Evolutionary conservation across 2,329 filamentous ascomycete genomes (phyloP), one percentile per base, ranked within the genome.

Genomic region (Colletotrichum cordylinicola): DNA sequence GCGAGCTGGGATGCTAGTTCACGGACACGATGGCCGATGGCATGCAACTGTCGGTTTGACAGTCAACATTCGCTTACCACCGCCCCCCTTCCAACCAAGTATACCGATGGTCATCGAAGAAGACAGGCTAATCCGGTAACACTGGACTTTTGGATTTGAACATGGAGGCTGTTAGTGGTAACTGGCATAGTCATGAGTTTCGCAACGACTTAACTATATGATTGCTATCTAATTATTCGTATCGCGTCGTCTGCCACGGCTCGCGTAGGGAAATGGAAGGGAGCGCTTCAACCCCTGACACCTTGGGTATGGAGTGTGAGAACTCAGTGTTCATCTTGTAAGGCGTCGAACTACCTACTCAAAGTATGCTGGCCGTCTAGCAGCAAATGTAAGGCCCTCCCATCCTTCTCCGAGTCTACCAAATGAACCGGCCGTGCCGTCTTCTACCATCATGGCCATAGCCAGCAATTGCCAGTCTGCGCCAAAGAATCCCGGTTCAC

Each of bases 291-390:
- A 69, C 31, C 73, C 73, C 56, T 24, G 64, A 69, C 39, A 74
- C 70, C 64, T 60, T 64, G 62, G 12, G 10, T 68, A 15, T 37
- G 69, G 43, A 72, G 64, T 68, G 68, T 52, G 58, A 74, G 58
- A 58, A 73, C 70, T 75, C 64, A 68, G 64, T 75, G 73, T 75
- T 75, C 70, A 75, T 75, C 64, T 75, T 74, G 73, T 75, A 74
- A 73, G 73, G 73, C 73, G 56, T 75, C 73, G 68, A 73, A 75
- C 73, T 75, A 75, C 70, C 39, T 48, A 48, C 39, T 75, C 73
- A 75, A 73, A 73, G 73, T 60, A 69, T 75, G 73, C 73, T 75
- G 70, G 70, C 56, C 70, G 64, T 73, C 73, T 75, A 73, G 64
- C 73, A 75, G 70, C 73, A 75, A 73, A 61, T 74, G 70, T 66